These are phyloP conservation scores for Truncatella angustata DNA, from an alignment of 2,329 filamentous ascomycete genomes.

Conservation along the genomic window DNA sequence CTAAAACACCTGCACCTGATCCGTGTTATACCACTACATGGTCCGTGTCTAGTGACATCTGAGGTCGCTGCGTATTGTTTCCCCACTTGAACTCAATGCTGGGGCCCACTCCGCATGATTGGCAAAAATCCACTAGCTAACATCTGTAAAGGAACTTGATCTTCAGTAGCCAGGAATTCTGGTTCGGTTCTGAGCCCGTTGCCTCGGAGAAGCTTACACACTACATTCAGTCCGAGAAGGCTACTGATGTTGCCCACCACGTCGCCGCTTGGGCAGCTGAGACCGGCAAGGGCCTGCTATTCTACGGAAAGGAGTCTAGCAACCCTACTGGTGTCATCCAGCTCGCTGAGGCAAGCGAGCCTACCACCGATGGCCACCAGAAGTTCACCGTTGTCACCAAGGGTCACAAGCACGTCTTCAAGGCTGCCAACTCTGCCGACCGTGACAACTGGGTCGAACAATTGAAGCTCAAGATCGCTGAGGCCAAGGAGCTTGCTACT, in stretches of 20 bases:
- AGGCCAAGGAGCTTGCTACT: slow-evolving; percentile 79
- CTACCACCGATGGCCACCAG: slow-evolving; percentile 70
- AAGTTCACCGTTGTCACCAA: slow-evolving; percentile 86
- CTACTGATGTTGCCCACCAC: slow-evolving; percentile 69
- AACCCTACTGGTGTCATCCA: slow-evolving; percentile 80
- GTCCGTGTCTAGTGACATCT: too few relatives aligned
- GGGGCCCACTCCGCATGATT: too few relatives aligned
- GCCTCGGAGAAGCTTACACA: slow-evolving; percentile 69
- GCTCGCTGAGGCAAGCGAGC: slow-evolving; percentile 69
- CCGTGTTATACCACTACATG: too few relatives aligned
- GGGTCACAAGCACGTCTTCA: slow-evolving; percentile 92
- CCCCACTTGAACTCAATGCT: too few relatives aligned
- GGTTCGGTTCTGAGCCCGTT: slow-evolving; percentile 72
- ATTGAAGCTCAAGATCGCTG: slow-evolving; percentile 76
- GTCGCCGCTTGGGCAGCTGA: slow-evolving; percentile 86
- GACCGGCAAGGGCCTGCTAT: slow-evolving; percentile 93
- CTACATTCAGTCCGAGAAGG: slow-evolving; percentile 89
- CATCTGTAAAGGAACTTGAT: slow-evolving; percentile 67
- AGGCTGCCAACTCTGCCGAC: slow-evolving; percentile 71
- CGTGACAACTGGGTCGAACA: slow-evolving; percentile 91
- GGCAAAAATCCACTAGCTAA: slow-evolving; percentile 10
- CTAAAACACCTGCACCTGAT: too few relatives aligned
- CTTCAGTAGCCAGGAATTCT: slow-evolving; percentile 92
- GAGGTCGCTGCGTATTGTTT: too few relatives aligned
- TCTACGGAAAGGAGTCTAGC: slow-evolving; percentile 78